Base-by-base conservation (phyloP, 1,284 basidiomycete species). In the Coniferiporia sulphurascens region DNA sequence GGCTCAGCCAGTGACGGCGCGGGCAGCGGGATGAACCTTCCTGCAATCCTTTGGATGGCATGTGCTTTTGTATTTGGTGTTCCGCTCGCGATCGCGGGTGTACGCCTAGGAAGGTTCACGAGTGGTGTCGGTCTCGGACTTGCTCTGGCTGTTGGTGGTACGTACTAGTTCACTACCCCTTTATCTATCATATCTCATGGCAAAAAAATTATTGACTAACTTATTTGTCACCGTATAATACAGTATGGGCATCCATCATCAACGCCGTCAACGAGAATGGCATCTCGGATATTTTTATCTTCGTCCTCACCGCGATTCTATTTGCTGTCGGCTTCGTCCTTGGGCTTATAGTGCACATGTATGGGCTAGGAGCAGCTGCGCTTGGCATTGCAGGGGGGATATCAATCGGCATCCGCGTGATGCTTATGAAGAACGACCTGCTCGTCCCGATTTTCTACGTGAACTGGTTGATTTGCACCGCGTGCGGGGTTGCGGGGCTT, bases 171-270 rank as follows among this genome's bases (percentile, higher is more conserved):
- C 43, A 59, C 60, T 27, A 27, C 15, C 35, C n/a, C 62, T 59
- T 62, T 49, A 19, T 38, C 57, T 44, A 8, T 27, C 17, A 48
- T 46, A 38, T 34, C 21, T 41, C 38, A 46, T 46, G 34, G 22
- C 38, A 41, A 12, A 41, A 12, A 12, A 12, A 15, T 41, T 41
- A 15, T 41, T 8, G 12, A 12, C 38, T 41, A 8, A 41, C 10
- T 56, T 53, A 46, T 17, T 44, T 56, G 15, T 27, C 27, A 27
- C 27, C 5, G 5, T 3, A 27, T 27, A 27, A 27, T 27, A 27
- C 63, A 84, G 84, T 79, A 17, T 86, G 84, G 85, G 75, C 80
- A 8, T 80, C 83, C 38, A 74, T 87, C 56, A 73, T 84, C 58
- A 87, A 85, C 68, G 77, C 80, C 0, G 69, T 82, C 4, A 71